Base-by-base conservation (phyloP, 2,329 filamentous ascomycete species). In the Aureobasidium sp. region DNA sequence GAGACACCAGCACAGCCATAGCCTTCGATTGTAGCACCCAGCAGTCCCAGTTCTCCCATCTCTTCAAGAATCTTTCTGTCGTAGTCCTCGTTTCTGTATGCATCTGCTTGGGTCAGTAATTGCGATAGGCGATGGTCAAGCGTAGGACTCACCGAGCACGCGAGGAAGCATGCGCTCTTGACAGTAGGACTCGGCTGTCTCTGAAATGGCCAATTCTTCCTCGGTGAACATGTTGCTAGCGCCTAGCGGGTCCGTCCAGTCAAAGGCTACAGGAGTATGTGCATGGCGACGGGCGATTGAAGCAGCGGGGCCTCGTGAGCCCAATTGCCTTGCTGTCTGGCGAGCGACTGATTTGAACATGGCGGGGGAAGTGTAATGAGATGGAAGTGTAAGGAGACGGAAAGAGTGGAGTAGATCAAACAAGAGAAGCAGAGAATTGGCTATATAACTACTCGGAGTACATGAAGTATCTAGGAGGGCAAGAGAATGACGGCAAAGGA, bases 121-220 rank as follows among this genome's bases (percentile, higher is more conserved):
- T 50, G 57, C 64, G 48, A 40, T n/a, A 29, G 17, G 22, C 8
- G 5, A 5, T 44, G 3, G 37, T 54, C 50, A n/a, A 29, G 19
- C 24, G 24, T 54, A 19, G 24, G 22, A 35, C 24, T 24, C 24
- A 24, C 24, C 24, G 24, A 97, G 81, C 56, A 99, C 88, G 66
- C 93, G 82, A 56, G 94, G 94, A 45, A 89, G 79, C 77, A 99
- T 81, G 64, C 85, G 84, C 73, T 97, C 92, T 75, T 97, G 93
- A 73, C 92, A 97, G 72, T 97, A 99, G 64, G 90, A 84, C 75
- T 96, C 89, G 37, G 93, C 93, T 6, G 91, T 96, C 69, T 97
- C 91, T 45, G 88, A 82, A 67, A 99, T 93, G 15, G 92, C 91
- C 66, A 90, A 73, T 75, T 99, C 94, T 64, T 99, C 94, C 67